phyloP scores from a whole-genome alignment of 2,329 filamentous ascomycete species.

The Colletotrichum siamense region DNA sequence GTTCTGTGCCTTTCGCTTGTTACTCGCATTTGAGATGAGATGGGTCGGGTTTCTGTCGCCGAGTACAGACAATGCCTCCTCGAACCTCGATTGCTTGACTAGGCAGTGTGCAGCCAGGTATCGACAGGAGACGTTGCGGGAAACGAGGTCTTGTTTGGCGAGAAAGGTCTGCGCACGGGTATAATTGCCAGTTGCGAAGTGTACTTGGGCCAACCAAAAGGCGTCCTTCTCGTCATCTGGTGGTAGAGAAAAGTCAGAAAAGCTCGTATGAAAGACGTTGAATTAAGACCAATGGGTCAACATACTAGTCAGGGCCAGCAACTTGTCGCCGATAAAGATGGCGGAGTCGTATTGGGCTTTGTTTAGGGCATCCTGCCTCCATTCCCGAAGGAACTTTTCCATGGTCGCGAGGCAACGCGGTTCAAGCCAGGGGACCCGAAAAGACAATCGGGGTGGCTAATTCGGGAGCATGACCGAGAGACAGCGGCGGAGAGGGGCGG shows the following conservation, averaged over 20 bases:
- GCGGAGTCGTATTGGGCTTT: constrained; percentile 96
- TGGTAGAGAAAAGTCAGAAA: background rate
- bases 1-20: constrained; percentile 75
- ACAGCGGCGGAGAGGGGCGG: background rate
- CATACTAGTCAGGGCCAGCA: constrained; percentile 90
- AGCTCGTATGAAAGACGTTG: background rate
- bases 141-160: constrained; percentile 80
- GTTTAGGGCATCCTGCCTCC: constrained; percentile 94
- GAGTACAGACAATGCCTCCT: constrained; percentile 84
- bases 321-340: constrained; percentile 96
- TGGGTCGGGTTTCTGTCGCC: constrained; percentile 95
- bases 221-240: constrained; percentile 91
- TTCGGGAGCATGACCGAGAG: constrained; percentile 3
- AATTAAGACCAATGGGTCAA: background rate
- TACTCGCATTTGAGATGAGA: constrained; percentile 71
- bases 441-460: background rate
- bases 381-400: constrained; percentile 92
- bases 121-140: constrained; percentile 83
- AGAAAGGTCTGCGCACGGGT: constrained; percentile 89
- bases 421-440: background rate
- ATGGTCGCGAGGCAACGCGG: constrained; percentile 51
- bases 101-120: constrained; percentile 95
- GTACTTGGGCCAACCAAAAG: constrained; percentile 97
- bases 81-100: constrained; percentile 88
- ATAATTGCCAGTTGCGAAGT: constrained; percentile 95